Percentiles rank a stretch among this genome's conserved stretches.
These are phyloP conservation scores for Apiospora saccharicola DNA, from an alignment of 2,329 filamentous ascomycete species.

Conservation along the genomic window DNA sequence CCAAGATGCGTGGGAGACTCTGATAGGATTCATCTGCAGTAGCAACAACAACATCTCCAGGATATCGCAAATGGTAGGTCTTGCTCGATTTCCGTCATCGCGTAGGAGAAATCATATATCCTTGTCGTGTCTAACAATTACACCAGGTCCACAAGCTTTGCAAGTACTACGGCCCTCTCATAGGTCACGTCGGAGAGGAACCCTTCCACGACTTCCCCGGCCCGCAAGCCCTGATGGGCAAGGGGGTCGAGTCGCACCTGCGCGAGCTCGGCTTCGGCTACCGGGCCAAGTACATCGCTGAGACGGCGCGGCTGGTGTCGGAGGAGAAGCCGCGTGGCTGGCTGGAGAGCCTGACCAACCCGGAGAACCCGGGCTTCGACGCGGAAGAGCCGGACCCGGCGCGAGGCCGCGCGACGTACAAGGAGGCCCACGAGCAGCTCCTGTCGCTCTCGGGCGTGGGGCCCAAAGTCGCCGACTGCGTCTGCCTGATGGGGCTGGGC, in stretches of 20 bases:
- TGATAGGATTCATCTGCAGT: conserved; percentile 96
- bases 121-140: conserved; percentile 26
- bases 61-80: conserved; percentile 87
- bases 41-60: conserved; percentile 98
- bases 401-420: conserved; percentile 70
- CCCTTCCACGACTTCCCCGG: conserved; percentile 88
- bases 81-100: neutral
- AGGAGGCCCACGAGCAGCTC: conserved; percentile 80
- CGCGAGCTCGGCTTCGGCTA: conserved; percentile 92
- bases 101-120: neutral
- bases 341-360: conserved; percentile 81
- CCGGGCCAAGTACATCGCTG: conserved; percentile 88
- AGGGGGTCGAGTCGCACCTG: conserved; percentile 80
- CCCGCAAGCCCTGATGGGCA: conserved; percentile 74
- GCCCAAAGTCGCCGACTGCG: conserved; percentile 96
- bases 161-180: conserved; percentile 78
- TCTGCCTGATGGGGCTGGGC: conserved; percentile 93
- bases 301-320: conserved; percentile 80
- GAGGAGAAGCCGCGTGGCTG: conserved; percentile 73
- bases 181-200: conserved; percentile 74
- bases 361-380: conserved; percentile 69
- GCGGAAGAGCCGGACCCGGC: conserved; percentile 52
- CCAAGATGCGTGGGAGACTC: conserved; percentile 95
- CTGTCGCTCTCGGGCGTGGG: conserved; percentile 86
- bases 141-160: conserved; percentile 83